These are phyloP conservation scores for Lactarius psammicola DNA, from an alignment of 768 basidiomycete genomes.

Conservation along the genomic window DNA sequence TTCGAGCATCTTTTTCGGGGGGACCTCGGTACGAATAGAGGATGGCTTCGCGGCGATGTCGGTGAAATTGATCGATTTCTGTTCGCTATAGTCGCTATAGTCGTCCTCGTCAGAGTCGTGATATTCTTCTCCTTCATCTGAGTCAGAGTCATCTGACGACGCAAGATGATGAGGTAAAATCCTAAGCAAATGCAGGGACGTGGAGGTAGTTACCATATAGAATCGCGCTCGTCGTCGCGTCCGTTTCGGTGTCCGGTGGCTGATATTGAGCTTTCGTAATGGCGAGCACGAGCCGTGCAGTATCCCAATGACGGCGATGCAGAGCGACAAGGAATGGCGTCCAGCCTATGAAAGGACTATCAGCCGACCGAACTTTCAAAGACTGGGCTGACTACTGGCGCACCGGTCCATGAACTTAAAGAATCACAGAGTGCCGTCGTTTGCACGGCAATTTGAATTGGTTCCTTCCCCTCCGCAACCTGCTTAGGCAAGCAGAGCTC, in stretches of 20 bases:
- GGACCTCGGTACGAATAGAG: constrained; percentile 40
- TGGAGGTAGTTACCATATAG: constrained; percentile 37
- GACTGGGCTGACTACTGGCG: not conserved
- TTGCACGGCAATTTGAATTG: constrained; percentile 47
- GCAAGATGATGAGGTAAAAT: not conserved
- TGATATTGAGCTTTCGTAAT: constrained; percentile 57
- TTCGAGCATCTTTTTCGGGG: constrained; percentile 43
- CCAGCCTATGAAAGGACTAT: constrained; percentile 37
- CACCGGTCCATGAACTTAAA: constrained; percentile 15
- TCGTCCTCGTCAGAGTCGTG: constrained; percentile 34
- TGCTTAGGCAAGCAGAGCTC: constrained; percentile 51
- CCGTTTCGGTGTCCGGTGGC: constrained; percentile 34
- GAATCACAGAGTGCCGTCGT: constrained; percentile 29
- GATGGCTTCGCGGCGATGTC: constrained; percentile 54
- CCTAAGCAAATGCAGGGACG: not conserved
- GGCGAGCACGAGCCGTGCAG: constrained; percentile 57
- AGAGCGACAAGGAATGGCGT: constrained; percentile 54
- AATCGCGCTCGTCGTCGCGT: constrained; percentile 30
- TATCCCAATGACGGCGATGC: constrained; percentile 50
- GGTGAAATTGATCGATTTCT: constrained; percentile 47
- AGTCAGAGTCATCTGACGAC: constrained; percentile 16
- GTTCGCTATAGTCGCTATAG: constrained; percentile 37
- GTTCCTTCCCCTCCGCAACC: constrained; percentile 31
- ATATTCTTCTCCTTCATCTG: constrained; percentile 33
- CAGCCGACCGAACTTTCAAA: not conserved